Base-by-base conservation (phyloP, 2,329 filamentous ascomycete species). In the Talaromyces islandicus region DNA sequence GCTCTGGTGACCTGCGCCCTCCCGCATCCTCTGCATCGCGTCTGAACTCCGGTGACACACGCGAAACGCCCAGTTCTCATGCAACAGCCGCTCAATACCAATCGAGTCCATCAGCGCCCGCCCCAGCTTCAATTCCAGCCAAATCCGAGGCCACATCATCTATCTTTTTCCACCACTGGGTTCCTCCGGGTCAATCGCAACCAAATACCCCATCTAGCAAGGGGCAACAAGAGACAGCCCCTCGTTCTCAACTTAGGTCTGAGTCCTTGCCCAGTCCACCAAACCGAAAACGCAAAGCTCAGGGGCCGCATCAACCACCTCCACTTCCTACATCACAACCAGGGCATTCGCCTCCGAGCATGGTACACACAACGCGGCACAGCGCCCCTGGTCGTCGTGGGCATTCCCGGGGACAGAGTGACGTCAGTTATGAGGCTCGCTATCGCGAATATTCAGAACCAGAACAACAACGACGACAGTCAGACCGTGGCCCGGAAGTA, bases 111-210 rank as follows among this genome's bases (percentile, higher is more conserved):
- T 65, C 70, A 29, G 71, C 70, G 17, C 81, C 78, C 69, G 83
- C 80, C 69, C 80, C 78, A 68, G 83, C 77, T 70, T 43, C 82
- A 85, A 27, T 51, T 58, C 75, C 79, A 7, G 75, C 80, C 43
- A 71, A 76, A 52, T 81, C 83, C 61, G 85, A 87, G 67, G 83
- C 86, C 53, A 76, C 84, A 64, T 90, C 89, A 0, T 89, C 88
- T 24, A 89, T 96, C 54, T 94, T 91, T 74, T 96, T 96, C 72
- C 91, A 96, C 70, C 91, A 96, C 71, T 96, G 92, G 91, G 89
- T 93, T 62, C 92, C 92, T 52, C 92, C 92, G 14, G 83, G 64
- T 83, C 89, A 74, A 64, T 81, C 83, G 62, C 87, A 89, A 71
- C 88, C 89, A 62, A 84, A 84, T 69, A 89, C 88, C 63, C 88